A percentile compares a stretch with the other conserved stretches of the same genome.
These are phyloP conservation scores for Spongospora subterranea DNA, from an alignment of 208 protist genomes.

Conservation along the genomic window DNA sequence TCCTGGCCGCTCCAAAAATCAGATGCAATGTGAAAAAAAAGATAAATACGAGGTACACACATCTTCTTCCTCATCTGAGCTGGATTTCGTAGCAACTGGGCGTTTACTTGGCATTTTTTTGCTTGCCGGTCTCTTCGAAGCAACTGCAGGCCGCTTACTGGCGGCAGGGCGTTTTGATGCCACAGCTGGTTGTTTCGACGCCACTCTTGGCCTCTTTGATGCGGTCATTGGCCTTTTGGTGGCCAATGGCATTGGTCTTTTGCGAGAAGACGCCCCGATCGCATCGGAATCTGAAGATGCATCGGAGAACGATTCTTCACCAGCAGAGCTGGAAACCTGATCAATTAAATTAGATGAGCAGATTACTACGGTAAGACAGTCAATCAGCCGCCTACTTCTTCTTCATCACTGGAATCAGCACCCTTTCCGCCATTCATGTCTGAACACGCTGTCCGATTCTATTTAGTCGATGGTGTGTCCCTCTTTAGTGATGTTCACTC, in stretches of 20 bases:
- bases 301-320: constrained; percentile 39
- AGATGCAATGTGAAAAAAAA: not conserved
- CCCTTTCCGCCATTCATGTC: too few species aligned
- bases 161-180: constrained; percentile 28
- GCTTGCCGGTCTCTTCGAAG: constrained; percentile 16
- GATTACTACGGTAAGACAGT: too few species aligned
- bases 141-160: constrained; percentile 15
- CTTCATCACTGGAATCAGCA: too few species aligned
- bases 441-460: too few species aligned
- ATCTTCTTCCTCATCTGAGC: constrained; percentile 41
- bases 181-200: not conserved
- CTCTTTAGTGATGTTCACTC: too few species aligned
- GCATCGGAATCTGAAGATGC: not conserved
- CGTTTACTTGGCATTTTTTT: constrained; percentile 54
- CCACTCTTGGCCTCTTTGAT: not conserved
- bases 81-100: not conserved
- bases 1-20: not conserved
- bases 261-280: not conserved
- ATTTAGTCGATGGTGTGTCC: too few species aligned
- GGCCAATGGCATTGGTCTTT: not conserved
- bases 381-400: too few species aligned
- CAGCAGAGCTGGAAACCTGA: too few species aligned
- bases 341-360: too few species aligned
- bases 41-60: not conserved
- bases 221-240: constrained; percentile 8